These are phyloP conservation scores for Rhizomucor pusillus DNA, from an alignment of 371 early-diverging fungal species.

Conservation along the genomic window DNA sequence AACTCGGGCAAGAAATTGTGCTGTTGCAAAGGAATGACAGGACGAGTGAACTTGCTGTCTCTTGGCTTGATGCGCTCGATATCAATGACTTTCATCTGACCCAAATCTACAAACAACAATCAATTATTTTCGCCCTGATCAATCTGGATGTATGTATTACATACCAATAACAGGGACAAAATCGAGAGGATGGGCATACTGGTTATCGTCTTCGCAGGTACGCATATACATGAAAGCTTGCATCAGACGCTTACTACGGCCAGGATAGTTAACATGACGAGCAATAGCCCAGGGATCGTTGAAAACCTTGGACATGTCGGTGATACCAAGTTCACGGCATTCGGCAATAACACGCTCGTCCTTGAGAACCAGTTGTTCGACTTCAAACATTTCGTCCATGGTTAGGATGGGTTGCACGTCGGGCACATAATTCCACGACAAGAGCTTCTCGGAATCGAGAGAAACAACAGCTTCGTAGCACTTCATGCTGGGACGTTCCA, in stretches of 20 bases:
- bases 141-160: constrained; percentile 7
- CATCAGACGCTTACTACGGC: constrained; percentile 43
- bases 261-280: constrained; percentile 40
- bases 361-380: constrained; percentile 44
- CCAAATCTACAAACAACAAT: constrained; percentile 27
- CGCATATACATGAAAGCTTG: constrained; percentile 56
- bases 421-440: constrained; percentile 34
- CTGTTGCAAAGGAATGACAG: constrained; percentile 38
- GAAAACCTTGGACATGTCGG: constrained; percentile 46
- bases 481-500: constrained; percentile 40
- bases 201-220: constrained; percentile 51
- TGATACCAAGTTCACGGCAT: constrained; percentile 45
- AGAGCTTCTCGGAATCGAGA: constrained; percentile 22
- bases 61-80: constrained; percentile 47
- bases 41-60: constrained; percentile 46
- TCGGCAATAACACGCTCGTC: constrained; percentile 37
- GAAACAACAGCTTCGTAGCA: constrained; percentile 44
- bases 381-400: constrained; percentile 51
- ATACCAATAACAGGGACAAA: constrained; percentile 51
- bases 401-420: constrained; percentile 52
- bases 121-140: too few relatives aligned
- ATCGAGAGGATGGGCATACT: constrained; percentile 54
- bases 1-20: constrained; percentile 56
- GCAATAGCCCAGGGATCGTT: constrained; percentile 55
- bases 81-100: constrained; percentile 40